Base-by-base conservation (phyloP, 2,329 filamentous ascomycete genomes). In the Didymella lethalis region DNA sequence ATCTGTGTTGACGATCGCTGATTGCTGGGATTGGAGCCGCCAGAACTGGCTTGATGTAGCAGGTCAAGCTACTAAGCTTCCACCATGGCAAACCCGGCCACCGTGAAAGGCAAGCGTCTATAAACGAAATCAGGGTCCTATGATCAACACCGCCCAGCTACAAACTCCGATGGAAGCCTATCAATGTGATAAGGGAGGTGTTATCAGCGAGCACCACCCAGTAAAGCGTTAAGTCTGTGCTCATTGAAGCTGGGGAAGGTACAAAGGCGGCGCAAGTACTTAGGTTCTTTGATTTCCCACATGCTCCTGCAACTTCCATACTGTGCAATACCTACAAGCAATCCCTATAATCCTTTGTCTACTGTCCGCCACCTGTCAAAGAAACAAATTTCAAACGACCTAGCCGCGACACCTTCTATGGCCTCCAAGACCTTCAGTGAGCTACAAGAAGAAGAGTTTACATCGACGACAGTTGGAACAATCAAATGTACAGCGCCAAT, bases 401-500 rank as follows among this genome's bases (percentile, higher is more conserved):
- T 28, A 20, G 46, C 20, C 14, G 4, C 26, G 38, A 32, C 26
- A 38, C 31, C 28, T 54, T 48, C 23, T 40, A 61, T 61, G 58
- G 58, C 58, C 53, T 61, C 58, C 47, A 55, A 51, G 52, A 55
- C 51, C n/a, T 60, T 55, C 52, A 60, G 52, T 48, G 57, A 55
- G 25, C 47, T 60, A 48, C 57, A 60, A 48, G 50, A 59, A 54
- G 57, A 60, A 48, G 57, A 60, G 43, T 32, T 44, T 36, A 43
- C 40, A 18, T 55, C 57, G 36, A 62, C 66, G 25, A 66, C 67
- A n/a, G 56, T 69, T 48, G 67, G 68, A 23, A 72, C 65, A 7
- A 74, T 74, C 54, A 74, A 70, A 64, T 70, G 71, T 48, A 75
- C 75, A n/a, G 76, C 77, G 28, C 75, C 77, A 29, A 76, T 79